A percentile compares a stretch with the other conserved stretches of the same genome.
These are phyloP conservation scores for Gossypium anomalum DNA, from an alignment of 345 rosid species.

Conservation along the genomic window DNA sequence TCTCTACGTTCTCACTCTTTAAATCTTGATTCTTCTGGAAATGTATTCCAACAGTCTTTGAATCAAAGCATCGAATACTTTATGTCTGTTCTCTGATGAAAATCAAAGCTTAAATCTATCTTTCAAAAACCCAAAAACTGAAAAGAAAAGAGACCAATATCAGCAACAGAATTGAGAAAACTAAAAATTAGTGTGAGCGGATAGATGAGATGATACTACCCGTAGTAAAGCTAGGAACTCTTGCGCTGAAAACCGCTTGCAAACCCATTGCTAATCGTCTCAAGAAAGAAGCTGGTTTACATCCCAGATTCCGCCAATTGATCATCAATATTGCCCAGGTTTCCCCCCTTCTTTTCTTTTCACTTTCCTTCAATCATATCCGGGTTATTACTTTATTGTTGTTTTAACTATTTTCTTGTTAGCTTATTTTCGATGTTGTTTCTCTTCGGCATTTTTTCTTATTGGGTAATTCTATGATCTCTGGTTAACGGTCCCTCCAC, in stretches of 20 bases:
- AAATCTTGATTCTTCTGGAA: neutral
- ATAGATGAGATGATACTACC: slow-evolving; percentile 46
- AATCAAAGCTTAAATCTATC: neutral
- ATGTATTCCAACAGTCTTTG: neutral
- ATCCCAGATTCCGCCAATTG: slow-evolving; percentile 64
- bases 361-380: neutral
- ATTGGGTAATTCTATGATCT: neutral
- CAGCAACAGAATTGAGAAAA: neutral
- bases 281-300: slow-evolving; percentile 65
- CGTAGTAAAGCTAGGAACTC: slow-evolving; percentile 68
- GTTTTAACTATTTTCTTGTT: slow-evolving; percentile 1
- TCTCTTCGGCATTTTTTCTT: neutral
- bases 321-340: slow-evolving; percentile 85
- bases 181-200: slow-evolving; percentile 7
- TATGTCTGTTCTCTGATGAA: neutral
- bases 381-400: neutral
- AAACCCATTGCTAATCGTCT: slow-evolving; percentile 83
- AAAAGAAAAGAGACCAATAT: neutral
- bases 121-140: neutral
- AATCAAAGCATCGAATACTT: slow-evolving; percentile 12
- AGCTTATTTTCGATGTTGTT: neutral
- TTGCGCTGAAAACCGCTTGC: slow-evolving; percentile 59
- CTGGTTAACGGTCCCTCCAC: neutral
- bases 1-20: neutral
- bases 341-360: neutral